These are phyloP conservation scores for Saturnispora gosingensis DNA, from an alignment of 805 yeast species.

Conservation along the genomic window DNA sequence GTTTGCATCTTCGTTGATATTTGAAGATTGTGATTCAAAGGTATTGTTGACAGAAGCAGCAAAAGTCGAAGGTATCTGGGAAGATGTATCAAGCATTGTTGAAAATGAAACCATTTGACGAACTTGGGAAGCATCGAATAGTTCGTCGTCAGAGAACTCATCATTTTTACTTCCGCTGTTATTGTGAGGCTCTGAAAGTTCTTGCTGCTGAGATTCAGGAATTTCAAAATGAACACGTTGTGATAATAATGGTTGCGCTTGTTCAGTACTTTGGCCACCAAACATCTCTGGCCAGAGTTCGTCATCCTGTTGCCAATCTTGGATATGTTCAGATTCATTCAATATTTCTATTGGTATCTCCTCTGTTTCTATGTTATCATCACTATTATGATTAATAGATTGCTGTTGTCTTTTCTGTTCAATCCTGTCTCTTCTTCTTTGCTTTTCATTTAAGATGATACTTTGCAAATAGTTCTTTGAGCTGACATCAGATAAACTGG, in stretches of 20 bases:
- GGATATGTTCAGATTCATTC: not conserved
- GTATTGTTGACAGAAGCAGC: not conserved
- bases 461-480: constrained; percentile 24
- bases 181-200: not conserved
- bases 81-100: constrained; percentile 10
- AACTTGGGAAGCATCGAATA: constrained; percentile 3
- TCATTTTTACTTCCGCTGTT: not conserved
- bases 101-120: constrained; percentile 10
- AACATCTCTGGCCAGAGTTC: constrained; percentile 12
- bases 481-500: constrained; percentile 36
- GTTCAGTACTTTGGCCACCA: constrained; percentile 6
- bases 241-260: not conserved
- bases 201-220: not conserved
- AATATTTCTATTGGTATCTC: not conserved
- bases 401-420: not conserved
- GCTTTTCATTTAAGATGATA: constrained; percentile 1
- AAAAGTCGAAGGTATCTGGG: constrained; percentile 6
- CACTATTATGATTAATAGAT: not conserved
- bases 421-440: not conserved
- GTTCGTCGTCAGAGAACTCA: not conserved
- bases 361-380: not conserved
- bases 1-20: not conserved
- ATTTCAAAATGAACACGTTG: not conserved
- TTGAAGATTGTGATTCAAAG: not conserved
- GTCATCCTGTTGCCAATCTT: constrained; percentile 4